These are phyloP conservation scores for Amniculicola lignicola DNA, from an alignment of 495 filamentous ascomycete genomes.

Conservation along the genomic window DNA sequence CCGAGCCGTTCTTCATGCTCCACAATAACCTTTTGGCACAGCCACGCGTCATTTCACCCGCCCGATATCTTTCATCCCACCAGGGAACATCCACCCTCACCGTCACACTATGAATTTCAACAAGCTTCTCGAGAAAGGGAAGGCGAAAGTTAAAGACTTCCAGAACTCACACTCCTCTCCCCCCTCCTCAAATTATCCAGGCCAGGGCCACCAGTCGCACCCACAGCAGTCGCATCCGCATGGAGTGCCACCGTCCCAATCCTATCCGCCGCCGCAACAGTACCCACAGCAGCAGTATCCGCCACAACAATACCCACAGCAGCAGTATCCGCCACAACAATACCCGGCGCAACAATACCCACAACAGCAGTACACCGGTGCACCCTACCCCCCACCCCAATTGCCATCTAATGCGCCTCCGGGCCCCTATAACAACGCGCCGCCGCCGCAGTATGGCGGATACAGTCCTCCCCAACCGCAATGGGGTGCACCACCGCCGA, in stretches of 20 bases:
- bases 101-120: no score
- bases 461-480: constrained; percentile 4
- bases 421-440: constrained; percentile 2
- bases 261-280: constrained; percentile 1
- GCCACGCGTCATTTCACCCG: no score
- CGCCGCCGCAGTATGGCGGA: constrained; percentile 7
- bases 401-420: no score
- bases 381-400: constrained; percentile 6
- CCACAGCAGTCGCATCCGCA: no score
- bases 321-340: background rate
- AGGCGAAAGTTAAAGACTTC: constrained; percentile 30
- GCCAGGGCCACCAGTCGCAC: constrained; percentile 1
- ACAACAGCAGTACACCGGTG: background rate
- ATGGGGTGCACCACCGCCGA: constrained; percentile 12
- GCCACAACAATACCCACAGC: background rate
- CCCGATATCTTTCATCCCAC: no score
- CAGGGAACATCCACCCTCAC: no score
- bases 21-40: no score
- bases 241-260: constrained; percentile 1
- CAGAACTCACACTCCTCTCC: constrained; percentile 1
- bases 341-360: background rate
- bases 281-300: constrained; percentile 3
- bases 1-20: no score
- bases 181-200: constrained; percentile 3
- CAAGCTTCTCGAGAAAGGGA: constrained; percentile 28